A percentile compares a stretch with the other conserved stretches of the same genome.
Evolutionary conservation across 257 asterid species (phyloP).

Genomic region (Ophiorrhiza pumila): DNA sequence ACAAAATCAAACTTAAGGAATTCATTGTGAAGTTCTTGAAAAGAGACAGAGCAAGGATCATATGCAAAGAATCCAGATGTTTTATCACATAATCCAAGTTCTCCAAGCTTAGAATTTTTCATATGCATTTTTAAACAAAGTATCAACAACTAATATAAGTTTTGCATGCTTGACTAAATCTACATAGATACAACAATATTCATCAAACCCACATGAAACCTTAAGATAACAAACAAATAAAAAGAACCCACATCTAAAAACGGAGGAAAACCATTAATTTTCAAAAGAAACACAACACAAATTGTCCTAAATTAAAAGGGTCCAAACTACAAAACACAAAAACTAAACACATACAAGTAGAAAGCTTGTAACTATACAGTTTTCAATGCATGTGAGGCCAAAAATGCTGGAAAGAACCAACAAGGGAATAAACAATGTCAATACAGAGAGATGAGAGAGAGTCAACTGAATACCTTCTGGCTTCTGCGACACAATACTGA

Average conservation of each 20-base stretch:
- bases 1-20: background rate
- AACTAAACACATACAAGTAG: background rate
- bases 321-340: background rate
- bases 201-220: background rate
- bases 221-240: background rate
- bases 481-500: background rate
- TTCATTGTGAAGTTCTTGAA: no score
- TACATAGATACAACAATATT: background rate
- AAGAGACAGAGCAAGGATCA: no score
- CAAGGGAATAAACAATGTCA: background rate
- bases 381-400: background rate
- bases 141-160: background rate
- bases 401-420: background rate
- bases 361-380: background rate
- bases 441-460: background rate
- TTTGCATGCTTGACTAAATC: background rate
- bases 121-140: background rate
- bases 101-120: background rate
- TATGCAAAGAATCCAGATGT: background rate
- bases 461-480: no score
- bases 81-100: background rate
- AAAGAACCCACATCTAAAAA: background rate
- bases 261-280: background rate
- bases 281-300: background rate
- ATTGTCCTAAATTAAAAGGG: background rate